Conservation (phyloP, 2,329 filamentous ascomycete genomes). For the Proliferodiscus dingleyae region DNA sequence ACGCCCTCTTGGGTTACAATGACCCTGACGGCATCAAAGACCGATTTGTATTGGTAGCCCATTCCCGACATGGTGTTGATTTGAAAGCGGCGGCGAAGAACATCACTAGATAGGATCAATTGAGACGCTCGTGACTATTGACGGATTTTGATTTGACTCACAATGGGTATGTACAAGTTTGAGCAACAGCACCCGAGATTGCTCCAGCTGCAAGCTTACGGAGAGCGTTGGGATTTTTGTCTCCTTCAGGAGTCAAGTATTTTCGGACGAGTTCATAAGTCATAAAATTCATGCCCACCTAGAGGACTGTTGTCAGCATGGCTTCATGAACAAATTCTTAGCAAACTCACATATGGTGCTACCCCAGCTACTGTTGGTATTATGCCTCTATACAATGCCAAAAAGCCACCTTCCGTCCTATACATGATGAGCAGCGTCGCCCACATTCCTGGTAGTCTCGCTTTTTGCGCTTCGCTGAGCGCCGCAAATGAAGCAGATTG, state of each 20-base stretch:
- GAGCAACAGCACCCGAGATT: slow-evolving; percentile 90
- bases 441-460: slow-evolving; percentile 87
- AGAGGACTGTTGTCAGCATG: slow-evolving; percentile 4
- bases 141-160: slow-evolving; percentile 43
- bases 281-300: slow-evolving; percentile 98
- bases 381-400: slow-evolving; percentile 89
- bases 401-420: slow-evolving; percentile 78
- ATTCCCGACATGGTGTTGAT: slow-evolving; percentile 99
- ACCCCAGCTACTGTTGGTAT: slow-evolving; percentile 91
- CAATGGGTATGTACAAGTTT: slow-evolving; percentile 98
- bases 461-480: slow-evolving; percentile 55
- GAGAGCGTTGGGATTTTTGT: slow-evolving; percentile 71
- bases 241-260: slow-evolving; percentile 80
- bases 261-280: slow-evolving; percentile 86
- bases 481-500: slow-evolving; percentile 93
- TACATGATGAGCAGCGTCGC: slow-evolving; percentile 79
- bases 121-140: slow-evolving; percentile 14
- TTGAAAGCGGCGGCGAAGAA: slow-evolving; percentile 88
- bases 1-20: slow-evolving; percentile 83
- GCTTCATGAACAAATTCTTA: too few relatives aligned
- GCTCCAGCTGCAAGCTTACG: slow-evolving; percentile 88
- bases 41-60: slow-evolving; percentile 90
- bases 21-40: slow-evolving; percentile 74
- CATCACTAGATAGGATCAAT: slow-evolving; percentile 63
- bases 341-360: slow-evolving; percentile 75